Conservation (phyloP, 331 rosid genomes). For the Quercus phellos region DNA sequence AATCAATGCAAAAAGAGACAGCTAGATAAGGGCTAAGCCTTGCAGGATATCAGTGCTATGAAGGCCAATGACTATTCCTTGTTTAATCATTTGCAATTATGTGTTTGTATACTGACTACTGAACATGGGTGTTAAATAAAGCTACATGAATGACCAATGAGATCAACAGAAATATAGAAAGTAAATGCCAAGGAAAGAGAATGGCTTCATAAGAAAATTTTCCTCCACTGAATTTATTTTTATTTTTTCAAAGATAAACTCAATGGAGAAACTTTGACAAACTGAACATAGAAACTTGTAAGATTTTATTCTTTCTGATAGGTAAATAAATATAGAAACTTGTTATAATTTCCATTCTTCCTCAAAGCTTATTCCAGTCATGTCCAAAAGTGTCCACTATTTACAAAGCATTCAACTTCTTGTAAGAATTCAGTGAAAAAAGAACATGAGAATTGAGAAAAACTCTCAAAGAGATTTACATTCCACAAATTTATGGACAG, state of each 20-base stretch:
- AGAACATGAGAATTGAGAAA: neutral
- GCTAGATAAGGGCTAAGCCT: conserved; percentile 7
- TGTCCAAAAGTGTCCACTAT: neutral
- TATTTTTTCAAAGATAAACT: neutral
- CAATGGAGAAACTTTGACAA: neutral
- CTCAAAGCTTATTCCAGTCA: neutral
- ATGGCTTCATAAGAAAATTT: no score
- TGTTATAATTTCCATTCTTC: neutral
- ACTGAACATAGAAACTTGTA: neutral
- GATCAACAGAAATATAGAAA: neutral
- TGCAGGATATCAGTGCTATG: neutral
- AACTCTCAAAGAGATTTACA: neutral
- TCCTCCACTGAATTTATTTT: no score
- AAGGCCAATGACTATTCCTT: no score
- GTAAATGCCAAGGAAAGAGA: neutral
- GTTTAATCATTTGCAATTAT: neutral
- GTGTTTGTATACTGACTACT: no score
- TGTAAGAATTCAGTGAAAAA: neutral
- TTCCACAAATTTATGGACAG: neutral
- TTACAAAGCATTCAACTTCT: neutral
- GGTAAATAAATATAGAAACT: neutral
- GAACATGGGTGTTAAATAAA: neutral
- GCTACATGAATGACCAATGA: neutral
- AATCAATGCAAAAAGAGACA: neutral
- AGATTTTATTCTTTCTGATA: no score